Conservation (phyloP, 768 basidiomycete genomes). For the Panaeolus papilionaceus region DNA sequence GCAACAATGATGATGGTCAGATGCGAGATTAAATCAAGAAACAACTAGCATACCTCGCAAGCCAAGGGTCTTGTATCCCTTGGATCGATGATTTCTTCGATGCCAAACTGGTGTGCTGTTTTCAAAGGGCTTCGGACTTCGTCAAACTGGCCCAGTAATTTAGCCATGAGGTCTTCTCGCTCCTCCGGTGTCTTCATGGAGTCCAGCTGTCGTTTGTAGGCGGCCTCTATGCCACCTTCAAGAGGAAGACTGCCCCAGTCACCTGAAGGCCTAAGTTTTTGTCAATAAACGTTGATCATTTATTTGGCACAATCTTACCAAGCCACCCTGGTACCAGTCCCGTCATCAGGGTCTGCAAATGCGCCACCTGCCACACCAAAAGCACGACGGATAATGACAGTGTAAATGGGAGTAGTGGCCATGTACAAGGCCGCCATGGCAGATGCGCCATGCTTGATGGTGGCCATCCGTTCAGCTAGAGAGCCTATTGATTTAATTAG, state of each 20-base stretch:
- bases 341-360: slow-evolving; percentile 45
- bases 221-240: slow-evolving; percentile 49
- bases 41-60: slow-evolving; percentile 39
- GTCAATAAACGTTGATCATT: background rate
- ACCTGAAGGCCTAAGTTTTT: slow-evolving; percentile 41
- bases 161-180: slow-evolving; percentile 41
- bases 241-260: slow-evolving; percentile 50
- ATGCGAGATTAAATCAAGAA: background rate
- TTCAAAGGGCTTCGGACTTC: slow-evolving; percentile 43
- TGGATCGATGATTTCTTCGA: slow-evolving; percentile 50
- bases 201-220: slow-evolving; percentile 46
- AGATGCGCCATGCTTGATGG: slow-evolving; percentile 45
- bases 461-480: slow-evolving; percentile 43
- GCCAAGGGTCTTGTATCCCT: slow-evolving; percentile 42
- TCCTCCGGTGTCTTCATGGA: slow-evolving; percentile 34
- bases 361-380: slow-evolving; percentile 48
- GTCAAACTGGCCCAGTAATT: slow-evolving; percentile 42
- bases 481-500: slow-evolving; percentile 31
- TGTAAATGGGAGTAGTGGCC: slow-evolving; percentile 44
- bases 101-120: slow-evolving; percentile 45
- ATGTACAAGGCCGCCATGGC: slow-evolving; percentile 44
- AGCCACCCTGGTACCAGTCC: slow-evolving; percentile 39
- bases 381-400: slow-evolving; percentile 42
- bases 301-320: slow-evolving; percentile 32
- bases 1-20: background rate